A percentile compares a stretch with the other conserved stretches of the same genome.
phyloP scores from a whole-genome alignment of 139 green algal species.

The Tetradesmus obliquus region DNA sequence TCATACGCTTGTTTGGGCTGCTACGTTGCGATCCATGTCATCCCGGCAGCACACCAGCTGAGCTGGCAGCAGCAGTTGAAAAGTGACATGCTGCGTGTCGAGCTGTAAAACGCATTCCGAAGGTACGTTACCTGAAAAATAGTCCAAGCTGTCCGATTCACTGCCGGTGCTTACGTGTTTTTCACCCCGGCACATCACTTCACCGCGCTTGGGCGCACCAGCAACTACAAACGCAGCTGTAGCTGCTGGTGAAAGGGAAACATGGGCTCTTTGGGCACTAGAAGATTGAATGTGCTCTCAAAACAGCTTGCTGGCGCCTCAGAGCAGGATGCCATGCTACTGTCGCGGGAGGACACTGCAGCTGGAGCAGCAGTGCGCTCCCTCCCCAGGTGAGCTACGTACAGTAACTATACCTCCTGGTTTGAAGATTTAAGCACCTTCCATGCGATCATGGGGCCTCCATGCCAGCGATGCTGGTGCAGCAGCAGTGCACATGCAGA shows the following conservation, averaged over 20 bases:
- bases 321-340: neutral
- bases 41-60: neutral
- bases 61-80: neutral
- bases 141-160: too few species aligned
- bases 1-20: too few species aligned
- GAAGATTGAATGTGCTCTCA: neutral
- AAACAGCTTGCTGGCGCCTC: neutral
- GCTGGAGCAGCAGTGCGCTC: constrained; percentile 16
- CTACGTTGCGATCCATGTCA: neutral
- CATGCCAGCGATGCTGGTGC: neutral
- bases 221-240: too few species aligned
- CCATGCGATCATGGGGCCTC: neutral
- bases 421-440: neutral
- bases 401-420: constrained; percentile 43
- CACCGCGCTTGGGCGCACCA: neutral
- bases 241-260: too few species aligned
- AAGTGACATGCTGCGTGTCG: neutral
- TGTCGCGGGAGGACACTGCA: neutral
- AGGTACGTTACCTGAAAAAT: too few species aligned
- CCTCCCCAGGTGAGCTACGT: constrained; percentile 42
- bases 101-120: neutral
- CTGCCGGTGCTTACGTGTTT: neutral
- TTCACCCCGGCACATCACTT: neutral
- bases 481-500: neutral
- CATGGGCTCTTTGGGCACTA: neutral